Base-by-base conservation (phyloP, 2,329 filamentous ascomycete genomes). In the Fusarium sp. region DNA sequence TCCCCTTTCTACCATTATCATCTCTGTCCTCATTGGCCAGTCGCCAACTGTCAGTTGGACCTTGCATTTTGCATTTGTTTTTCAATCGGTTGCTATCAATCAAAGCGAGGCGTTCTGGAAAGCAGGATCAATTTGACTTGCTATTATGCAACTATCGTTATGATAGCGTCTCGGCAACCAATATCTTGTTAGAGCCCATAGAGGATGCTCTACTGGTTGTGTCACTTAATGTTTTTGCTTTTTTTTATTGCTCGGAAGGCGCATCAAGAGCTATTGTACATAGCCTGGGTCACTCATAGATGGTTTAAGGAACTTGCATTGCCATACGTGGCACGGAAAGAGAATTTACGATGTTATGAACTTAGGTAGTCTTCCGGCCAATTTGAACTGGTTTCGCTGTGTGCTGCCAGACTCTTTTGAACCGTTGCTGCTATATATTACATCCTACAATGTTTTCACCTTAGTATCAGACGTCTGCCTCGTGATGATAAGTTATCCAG, bases 71-170 rank as follows among this genome's bases (percentile, higher is more conserved):
- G 40, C 27, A 41, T 72, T 59, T 47, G 20, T 34, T 61, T 64
- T 62, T 58, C 40, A 25, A 42, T 46, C 43, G 32, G 45, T 72
- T 72, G 30, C 37, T 56, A 21, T 74, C 42, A 34, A 51, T 48
- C 42, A 66, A 54, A 75, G 73, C 73, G 71, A 72, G 73, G 73
- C 73, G 72, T 75, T 54, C 43, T 69, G 72, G 73, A 63, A 66
- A 68, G 66, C 63, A 72, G 45, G 45, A 45, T 64, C 54, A 53
- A 23, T 48, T 37, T 34, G 42, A 43, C 66, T 60, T 74, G 63
- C 67, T 54, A 51, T 49, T 57, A 57, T 60, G 59, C 55, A 43
- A 40, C 57, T 56, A 59, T 61, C 55, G 48, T 59, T 47, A 30
- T 47, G 34, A 23, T 41, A 51, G 54, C 42, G 27, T 47, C 23